These are phyloP conservation scores for Boletellus ananiceps DNA, from an alignment of 768 basidiomycete genomes.

Conservation along the genomic window DNA sequence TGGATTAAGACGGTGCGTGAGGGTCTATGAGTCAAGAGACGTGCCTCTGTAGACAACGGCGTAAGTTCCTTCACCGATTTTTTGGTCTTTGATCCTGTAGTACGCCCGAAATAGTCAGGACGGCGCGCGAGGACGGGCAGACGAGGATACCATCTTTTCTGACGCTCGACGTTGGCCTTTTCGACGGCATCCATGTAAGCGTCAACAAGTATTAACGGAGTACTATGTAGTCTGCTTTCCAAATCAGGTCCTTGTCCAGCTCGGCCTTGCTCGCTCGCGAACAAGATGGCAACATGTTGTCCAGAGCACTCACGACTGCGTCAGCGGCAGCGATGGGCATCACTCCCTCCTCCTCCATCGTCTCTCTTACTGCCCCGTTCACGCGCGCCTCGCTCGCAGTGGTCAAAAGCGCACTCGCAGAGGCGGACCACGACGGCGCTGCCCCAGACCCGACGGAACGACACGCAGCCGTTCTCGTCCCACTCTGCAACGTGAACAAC, in stretches of 20 bases:
- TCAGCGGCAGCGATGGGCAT: constrained; percentile 2
- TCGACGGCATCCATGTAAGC: constrained; percentile 74
- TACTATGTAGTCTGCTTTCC: background rate
- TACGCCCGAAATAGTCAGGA: constrained; percentile 10
- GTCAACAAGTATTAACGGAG: no score
- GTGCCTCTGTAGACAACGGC: constrained; percentile 92
- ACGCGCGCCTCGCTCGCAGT: constrained; percentile 32
- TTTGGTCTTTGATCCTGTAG: constrained; percentile 73
- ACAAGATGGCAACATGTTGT: constrained; percentile 26
- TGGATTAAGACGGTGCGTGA: background rate
- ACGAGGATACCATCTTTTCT: constrained; percentile 56
- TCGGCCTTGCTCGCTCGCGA: background rate
- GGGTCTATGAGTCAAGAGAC: constrained; percentile 8
- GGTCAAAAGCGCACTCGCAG: constrained; percentile 28
- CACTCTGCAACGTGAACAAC: constrained; percentile 68
- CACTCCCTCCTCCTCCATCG: constrained; percentile 11
- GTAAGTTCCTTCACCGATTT: constrained; percentile 90
- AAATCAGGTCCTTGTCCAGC: background rate
- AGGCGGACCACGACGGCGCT: constrained; percentile 13
- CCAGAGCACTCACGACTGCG: constrained; percentile 21
- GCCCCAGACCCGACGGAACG: constrained; percentile 26
- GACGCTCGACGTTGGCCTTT: constrained; percentile 67
- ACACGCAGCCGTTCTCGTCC: constrained; percentile 71
- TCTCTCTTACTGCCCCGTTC: constrained; percentile 35
- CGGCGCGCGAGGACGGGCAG: background rate